A percentile compares a stretch with the other conserved stretches of the same genome.
Conservation (phyloP, 2,329 filamentous ascomycete genomes). For the Fusarium duplospermum region DNA sequence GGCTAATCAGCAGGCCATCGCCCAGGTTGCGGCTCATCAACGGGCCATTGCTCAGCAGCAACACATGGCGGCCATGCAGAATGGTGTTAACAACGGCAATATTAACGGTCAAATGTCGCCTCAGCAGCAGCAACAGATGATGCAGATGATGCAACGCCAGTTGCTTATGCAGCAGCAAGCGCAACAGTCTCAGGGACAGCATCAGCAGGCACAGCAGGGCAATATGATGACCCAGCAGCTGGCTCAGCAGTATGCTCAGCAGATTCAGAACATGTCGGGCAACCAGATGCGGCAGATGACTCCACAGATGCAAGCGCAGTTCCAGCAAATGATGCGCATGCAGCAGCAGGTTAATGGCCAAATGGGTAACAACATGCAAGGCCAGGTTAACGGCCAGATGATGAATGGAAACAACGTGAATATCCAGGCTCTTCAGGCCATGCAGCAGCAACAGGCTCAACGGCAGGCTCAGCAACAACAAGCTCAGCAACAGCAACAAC, state of each 20-base stretch:
- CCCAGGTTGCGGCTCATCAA: constrained; percentile 62
- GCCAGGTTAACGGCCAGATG: constrained; percentile 51
- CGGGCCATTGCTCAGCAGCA: constrained; percentile 59
- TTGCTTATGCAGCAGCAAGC: constrained; percentile 52
- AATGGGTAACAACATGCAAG: constrained; percentile 47
- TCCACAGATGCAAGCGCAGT: constrained; percentile 50
- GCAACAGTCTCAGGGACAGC: constrained; percentile 35
- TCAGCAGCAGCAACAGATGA: constrained; percentile 54
- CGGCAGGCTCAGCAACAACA: constrained; percentile 48
- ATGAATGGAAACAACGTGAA: constrained; percentile 55
- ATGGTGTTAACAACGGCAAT: constrained; percentile 49
- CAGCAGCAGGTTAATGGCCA: constrained; percentile 50
- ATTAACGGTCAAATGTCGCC: constrained; percentile 54
- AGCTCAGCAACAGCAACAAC: constrained; percentile 47
- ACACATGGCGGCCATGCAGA: constrained; percentile 56
- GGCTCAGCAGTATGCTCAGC: constrained; percentile 57
- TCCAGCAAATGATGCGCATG: constrained; percentile 52
- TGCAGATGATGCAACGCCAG: constrained; percentile 54
- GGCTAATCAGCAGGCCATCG: constrained; percentile 53
- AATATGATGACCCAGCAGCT: constrained; percentile 57
- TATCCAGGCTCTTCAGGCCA: constrained; percentile 54
- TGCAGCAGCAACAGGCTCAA: constrained; percentile 53
- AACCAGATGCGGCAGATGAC: constrained; percentile 50
- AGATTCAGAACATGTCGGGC: constrained; percentile 56
- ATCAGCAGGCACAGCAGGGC: constrained; percentile 46